Conservation (phyloP, 768 basidiomycete species). For the Podaxis rugospora region DNA sequence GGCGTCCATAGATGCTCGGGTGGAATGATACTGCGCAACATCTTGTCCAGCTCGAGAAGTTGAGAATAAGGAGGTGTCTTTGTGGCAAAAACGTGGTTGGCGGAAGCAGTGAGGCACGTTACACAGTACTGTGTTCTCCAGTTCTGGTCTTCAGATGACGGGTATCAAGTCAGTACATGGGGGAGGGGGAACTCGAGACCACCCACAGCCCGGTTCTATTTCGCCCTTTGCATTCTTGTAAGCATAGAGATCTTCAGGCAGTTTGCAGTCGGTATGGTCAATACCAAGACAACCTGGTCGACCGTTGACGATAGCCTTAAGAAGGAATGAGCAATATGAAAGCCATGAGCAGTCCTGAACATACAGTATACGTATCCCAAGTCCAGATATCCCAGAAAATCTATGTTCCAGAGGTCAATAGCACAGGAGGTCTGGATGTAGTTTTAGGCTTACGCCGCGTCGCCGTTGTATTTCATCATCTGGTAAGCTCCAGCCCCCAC, state of each 20-base stretch:
- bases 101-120: constrained; percentile 38
- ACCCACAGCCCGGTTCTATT: constrained; percentile 40
- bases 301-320: constrained; percentile 45
- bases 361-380: constrained; percentile 46
- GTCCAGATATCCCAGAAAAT: constrained; percentile 53
- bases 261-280: constrained; percentile 47
- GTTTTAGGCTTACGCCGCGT: constrained; percentile 25
- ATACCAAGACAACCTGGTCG: constrained; percentile 42
- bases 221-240: constrained; percentile 27
- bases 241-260: constrained; percentile 41
- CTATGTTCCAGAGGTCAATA: constrained; percentile 15
- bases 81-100: constrained; percentile 37
- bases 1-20: constrained; percentile 41
- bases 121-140: constrained; percentile 45
- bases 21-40: constrained; percentile 45
- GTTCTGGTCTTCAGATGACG: constrained; percentile 28
- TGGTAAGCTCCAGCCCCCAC: constrained; percentile 41
- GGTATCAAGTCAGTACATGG: neutral
- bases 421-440: neutral
- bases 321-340: neutral
- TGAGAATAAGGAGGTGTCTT: constrained; percentile 35
- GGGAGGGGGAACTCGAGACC: neutral
- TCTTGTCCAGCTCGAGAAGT: constrained; percentile 45
- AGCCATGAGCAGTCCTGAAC: constrained; percentile 14
- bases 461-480: constrained; percentile 42